A percentile compares a stretch with the other conserved stretches of the same genome.
These are phyloP conservation scores for Eimeria necatrix DNA, from an alignment of 169 alveolate genomes.

Conservation along the genomic window DNA sequence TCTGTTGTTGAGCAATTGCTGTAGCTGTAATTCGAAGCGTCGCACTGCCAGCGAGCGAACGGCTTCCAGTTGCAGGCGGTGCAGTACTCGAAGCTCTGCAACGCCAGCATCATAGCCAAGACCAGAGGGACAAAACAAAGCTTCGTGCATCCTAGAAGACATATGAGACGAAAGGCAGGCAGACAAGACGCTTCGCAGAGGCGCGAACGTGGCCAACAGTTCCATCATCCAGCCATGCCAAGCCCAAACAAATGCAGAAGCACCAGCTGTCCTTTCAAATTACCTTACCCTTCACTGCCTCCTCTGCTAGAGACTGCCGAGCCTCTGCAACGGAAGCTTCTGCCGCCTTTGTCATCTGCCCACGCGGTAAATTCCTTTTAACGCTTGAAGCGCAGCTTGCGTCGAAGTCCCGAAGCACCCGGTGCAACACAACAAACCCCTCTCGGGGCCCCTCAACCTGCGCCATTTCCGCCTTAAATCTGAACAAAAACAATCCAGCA, in stretches of 20 bases:
- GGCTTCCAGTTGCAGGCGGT: constrained; percentile 63
- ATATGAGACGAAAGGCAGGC: no score
- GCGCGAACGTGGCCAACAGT: neutral
- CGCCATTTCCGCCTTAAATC: constrained; percentile 25
- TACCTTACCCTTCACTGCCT: neutral
- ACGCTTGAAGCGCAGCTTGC: neutral
- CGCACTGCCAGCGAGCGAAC: constrained; percentile 15
- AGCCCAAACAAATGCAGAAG: neutral
- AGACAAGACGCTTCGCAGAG: no score
- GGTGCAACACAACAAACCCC: constrained; percentile 2
- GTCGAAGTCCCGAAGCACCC: constrained; percentile 14
- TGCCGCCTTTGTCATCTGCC: neutral
- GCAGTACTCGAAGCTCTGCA: constrained; percentile 7
- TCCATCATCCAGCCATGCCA: neutral
- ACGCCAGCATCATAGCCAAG: neutral
- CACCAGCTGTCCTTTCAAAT: neutral
- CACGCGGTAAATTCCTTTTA: no score
- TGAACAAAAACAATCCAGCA: neutral
- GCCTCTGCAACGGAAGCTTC: neutral
- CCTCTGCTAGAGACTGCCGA: neutral
- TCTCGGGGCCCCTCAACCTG: constrained; percentile 12
- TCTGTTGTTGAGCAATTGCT: constrained; percentile 5
- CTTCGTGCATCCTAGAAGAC: no score
- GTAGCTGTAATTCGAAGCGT: constrained; percentile 20
- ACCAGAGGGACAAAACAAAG: neutral